A percentile compares a stretch with the other conserved stretches of the same genome.
Conservation (phyloP, 202 grass and related monocot species). For the Saccharum hybrid region DNA sequence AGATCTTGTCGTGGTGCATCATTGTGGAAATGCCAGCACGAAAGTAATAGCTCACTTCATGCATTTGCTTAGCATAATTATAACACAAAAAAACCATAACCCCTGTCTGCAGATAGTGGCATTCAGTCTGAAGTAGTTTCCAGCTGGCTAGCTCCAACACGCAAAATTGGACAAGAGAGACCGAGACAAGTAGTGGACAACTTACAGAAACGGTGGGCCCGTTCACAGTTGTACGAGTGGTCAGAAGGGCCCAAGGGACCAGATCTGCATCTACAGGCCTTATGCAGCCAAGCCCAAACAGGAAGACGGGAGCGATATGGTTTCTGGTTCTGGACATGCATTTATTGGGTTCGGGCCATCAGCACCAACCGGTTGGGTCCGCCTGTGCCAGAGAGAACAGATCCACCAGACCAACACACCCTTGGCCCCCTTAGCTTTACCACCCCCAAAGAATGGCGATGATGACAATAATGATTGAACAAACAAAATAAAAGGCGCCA, state of each 20-base stretch:
- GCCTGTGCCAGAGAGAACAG: conserved; percentile 58
- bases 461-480: conserved; percentile 57
- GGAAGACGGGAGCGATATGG: conserved; percentile 43
- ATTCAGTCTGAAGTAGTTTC: conserved; percentile 38
- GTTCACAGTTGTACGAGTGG: conserved; percentile 52
- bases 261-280: conserved; percentile 68
- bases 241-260: conserved; percentile 64
- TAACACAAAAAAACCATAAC: not conserved
- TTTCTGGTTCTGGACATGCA: conserved; percentile 57
- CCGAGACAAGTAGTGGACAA: conserved; percentile 59
- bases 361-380: conserved; percentile 52
- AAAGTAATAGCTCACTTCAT: not conserved
- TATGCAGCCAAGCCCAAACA: conserved; percentile 64
- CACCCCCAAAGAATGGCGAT: conserved; percentile 46
- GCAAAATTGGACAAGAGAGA: conserved; percentile 41
- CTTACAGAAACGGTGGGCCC: conserved; percentile 55
- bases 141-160: conserved; percentile 50
- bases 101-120: conserved; percentile 19
- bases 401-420: conserved; percentile 58
- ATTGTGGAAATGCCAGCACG: not conserved
- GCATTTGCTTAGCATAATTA: not conserved
- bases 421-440: conserved; percentile 42
- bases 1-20: not conserved
- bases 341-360: conserved; percentile 60
- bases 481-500: conserved; percentile 30